Evolutionary conservation across 2,329 filamentous ascomycete genomes (phyloP).

Genomic region (Endothia cerciana): DNA sequence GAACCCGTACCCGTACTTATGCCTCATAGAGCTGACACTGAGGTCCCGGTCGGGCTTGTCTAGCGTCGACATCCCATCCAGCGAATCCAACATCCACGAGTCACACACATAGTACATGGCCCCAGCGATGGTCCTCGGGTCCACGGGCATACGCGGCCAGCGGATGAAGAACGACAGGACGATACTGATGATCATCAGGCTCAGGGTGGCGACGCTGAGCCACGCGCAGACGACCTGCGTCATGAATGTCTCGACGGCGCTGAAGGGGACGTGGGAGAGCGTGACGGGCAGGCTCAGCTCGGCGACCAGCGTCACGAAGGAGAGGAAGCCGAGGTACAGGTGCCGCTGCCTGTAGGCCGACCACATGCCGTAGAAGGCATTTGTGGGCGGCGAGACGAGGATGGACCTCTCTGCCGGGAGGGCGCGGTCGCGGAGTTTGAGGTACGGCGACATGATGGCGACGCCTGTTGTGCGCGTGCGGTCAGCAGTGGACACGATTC

Average conservation of each 20-base stretch:
- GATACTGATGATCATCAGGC: conserved; percentile 42
- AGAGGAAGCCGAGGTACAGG: conserved; percentile 39
- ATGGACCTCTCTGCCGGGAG: conserved; percentile 39
- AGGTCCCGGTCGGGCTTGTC: conserved; percentile 38
- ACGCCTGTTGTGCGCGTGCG: conserved; percentile 35
- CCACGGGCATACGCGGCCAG: conserved; percentile 43
- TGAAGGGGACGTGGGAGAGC: conserved; percentile 45
- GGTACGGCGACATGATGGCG: conserved; percentile 43
- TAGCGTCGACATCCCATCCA: conserved; percentile 38
- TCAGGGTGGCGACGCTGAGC: conserved; percentile 39
- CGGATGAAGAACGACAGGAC: conserved; percentile 39
- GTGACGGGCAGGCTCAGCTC: conserved; percentile 43
- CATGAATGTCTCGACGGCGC: conserved; percentile 40
- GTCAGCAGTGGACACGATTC: background rate
- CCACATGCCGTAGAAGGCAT: conserved; percentile 40
- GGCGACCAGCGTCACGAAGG: conserved; percentile 40
- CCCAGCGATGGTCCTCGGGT: conserved; percentile 42
- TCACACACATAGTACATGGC: conserved; percentile 42
- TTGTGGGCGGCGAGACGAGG: conserved; percentile 39
- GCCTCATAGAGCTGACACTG: conserved; percentile 35
- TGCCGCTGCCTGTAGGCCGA: conserved; percentile 41
- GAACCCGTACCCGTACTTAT: conserved; percentile 39
- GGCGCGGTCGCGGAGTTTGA: conserved; percentile 37
- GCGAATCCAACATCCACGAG: conserved; percentile 39
- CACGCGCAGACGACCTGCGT: conserved; percentile 40